Evolutionary conservation across 2,329 filamentous ascomycete genomes (phyloP).

Genomic region (Aphanocladium album): DNA sequence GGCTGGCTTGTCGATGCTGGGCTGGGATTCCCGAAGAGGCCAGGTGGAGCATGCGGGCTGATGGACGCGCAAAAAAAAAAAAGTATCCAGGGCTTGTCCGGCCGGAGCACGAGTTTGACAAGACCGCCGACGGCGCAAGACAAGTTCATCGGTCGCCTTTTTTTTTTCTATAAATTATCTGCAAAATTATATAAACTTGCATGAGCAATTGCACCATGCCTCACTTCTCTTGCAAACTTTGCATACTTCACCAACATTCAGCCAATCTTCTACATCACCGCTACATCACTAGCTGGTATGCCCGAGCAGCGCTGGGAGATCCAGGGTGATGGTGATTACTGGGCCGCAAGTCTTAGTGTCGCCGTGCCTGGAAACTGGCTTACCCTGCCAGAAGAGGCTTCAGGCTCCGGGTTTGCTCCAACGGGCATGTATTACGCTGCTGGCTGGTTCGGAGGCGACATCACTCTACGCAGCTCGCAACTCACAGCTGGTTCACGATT

Average conservation of each 20-base stretch:
- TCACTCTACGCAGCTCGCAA: neutral
- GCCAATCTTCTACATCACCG: too few relatives aligned
- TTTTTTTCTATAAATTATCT: too few relatives aligned
- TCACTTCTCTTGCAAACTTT: too few relatives aligned
- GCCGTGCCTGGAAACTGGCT: too few relatives aligned
- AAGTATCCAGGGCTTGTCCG: neutral
- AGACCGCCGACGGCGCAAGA: conserved; percentile 1
- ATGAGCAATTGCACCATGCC: too few relatives aligned
- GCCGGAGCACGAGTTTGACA: neutral
- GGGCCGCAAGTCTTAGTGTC: too few relatives aligned
- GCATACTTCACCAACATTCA: too few relatives aligned
- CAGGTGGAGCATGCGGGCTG: conserved; percentile 2
- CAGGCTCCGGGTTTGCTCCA: neutral
- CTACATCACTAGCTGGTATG: neutral
- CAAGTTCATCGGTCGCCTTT: neutral
- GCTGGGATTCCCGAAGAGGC: conserved; percentile 6
- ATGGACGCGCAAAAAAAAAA: conserved; percentile 3
- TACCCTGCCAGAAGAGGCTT: neutral
- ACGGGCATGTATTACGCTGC: neutral
- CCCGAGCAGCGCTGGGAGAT: neutral
- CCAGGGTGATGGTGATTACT: neutral
- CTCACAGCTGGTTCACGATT: too few relatives aligned
- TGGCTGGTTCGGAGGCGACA: neutral
- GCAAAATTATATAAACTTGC: too few relatives aligned
- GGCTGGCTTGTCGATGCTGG: neutral